A percentile compares a stretch with the other conserved stretches of the same genome.
Evolutionary conservation across 2,329 filamentous ascomycete species (phyloP).

Genomic region (Colletotrichum sp.): DNA sequence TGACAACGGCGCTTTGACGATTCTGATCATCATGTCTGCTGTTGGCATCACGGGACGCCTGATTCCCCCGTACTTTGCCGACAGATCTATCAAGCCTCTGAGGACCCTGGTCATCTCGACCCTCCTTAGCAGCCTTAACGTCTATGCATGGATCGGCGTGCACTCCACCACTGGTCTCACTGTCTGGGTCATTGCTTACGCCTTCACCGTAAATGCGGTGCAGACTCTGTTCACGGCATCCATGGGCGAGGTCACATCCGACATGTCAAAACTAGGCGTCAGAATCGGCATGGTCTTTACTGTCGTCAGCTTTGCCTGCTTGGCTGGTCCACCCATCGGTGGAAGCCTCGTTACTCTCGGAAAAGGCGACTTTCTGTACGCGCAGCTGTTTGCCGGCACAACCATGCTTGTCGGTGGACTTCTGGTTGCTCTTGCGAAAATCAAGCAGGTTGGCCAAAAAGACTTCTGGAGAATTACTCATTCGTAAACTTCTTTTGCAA

Average conservation of each 20-base stretch:
- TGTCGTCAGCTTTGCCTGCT: slow-evolving; percentile 39
- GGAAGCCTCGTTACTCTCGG: slow-evolving; percentile 44
- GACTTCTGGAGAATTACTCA: not conserved
- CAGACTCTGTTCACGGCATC: slow-evolving; percentile 45
- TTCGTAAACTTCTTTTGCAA: not conserved
- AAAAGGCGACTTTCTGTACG: not conserved
- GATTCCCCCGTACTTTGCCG: slow-evolving; percentile 23
- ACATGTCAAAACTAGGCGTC: slow-evolving; percentile 42
- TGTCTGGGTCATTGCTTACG: slow-evolving; percentile 22
- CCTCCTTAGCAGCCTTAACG: slow-evolving; percentile 6
- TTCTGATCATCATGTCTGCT: slow-evolving; percentile 20
- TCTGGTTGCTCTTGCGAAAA: slow-evolving; percentile 9
- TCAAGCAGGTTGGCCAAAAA: slow-evolving; percentile 12
- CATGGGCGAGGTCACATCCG: slow-evolving; percentile 42
- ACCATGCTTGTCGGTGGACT: slow-evolving; percentile 8
- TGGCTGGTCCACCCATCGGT: slow-evolving; percentile 45
- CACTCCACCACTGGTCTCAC: slow-evolving; percentile 36
- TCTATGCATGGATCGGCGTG: slow-evolving; percentile 39
- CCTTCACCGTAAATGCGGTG: slow-evolving; percentile 42
- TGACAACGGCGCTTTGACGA: slow-evolving; percentile 11
- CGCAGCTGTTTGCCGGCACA: slow-evolving; percentile 9
- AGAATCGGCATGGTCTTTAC: slow-evolving; percentile 46
- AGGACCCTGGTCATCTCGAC: slow-evolving; percentile 19
- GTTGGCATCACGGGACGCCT: slow-evolving; percentile 22
- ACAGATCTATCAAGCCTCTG: slow-evolving; percentile 22